Conservation (phyloP, 2,329 filamentous ascomycete species). For the Paecilomyces fulvus region DNA sequence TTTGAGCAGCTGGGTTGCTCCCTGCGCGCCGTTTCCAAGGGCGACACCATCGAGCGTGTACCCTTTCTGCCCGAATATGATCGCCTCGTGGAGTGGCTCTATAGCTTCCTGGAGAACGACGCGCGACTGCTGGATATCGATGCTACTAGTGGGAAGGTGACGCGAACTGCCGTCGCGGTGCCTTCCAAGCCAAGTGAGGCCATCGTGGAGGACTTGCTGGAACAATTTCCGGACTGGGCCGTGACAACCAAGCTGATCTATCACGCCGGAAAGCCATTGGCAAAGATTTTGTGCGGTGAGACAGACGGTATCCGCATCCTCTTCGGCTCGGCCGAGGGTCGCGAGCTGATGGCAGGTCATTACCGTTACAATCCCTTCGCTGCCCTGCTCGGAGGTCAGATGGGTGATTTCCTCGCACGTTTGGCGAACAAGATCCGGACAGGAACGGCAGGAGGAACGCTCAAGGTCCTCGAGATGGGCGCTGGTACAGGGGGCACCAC, state of each 20-base stretch:
- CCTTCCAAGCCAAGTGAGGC: conserved; percentile 9
- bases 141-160: conserved; percentile 10
- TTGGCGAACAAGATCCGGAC: background rate
- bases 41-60: conserved; percentile 8
- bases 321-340: conserved; percentile 24
- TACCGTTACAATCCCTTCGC: conserved; percentile 22
- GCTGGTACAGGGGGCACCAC: conserved; percentile 34
- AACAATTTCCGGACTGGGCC: conserved; percentile 24
- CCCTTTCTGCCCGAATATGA: conserved; percentile 14
- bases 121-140: conserved; percentile 20
- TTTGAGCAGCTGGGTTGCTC: conserved; percentile 22
- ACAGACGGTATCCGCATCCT: conserved; percentile 31
- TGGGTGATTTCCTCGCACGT: conserved; percentile 6
- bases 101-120: conserved; percentile 20
- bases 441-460: conserved; percentile 1
- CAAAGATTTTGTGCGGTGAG: conserved; percentile 30
- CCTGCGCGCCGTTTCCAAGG: conserved; percentile 5
- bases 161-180: conserved; percentile 15
- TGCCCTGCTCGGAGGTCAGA: conserved; percentile 17
- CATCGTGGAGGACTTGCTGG: conserved; percentile 19
- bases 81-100: conserved; percentile 19
- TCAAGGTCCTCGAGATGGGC: conserved; percentile 29
- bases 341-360: conserved; percentile 25
- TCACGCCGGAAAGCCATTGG: conserved; percentile 25
- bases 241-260: conserved; percentile 23